Evolutionary conservation across 257 asterid species (phyloP), one percentile per base, ranked within the genome.

Genomic region (Solanum gracilifrons): DNA sequence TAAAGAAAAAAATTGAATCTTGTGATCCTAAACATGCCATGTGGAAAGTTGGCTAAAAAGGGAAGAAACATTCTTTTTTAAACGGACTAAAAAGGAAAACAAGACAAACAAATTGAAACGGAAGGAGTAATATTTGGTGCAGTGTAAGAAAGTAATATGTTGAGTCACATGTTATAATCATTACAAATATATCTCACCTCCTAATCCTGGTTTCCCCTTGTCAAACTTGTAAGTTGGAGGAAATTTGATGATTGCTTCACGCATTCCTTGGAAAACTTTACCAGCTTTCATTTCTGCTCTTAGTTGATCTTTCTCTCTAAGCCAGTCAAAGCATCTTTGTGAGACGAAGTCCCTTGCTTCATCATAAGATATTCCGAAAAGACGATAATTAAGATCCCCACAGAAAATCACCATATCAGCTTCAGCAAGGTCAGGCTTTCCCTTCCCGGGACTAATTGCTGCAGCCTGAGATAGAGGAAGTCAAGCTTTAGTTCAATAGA

Each of bases 261-360:
- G 95, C 98, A 97, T 96, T 76, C 99, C 99, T 92, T 96, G 99
- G 84, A 97, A 97, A 51, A 93, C 99, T 91, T 91, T 95, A 62
- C 99, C 98, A 25, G 95, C 94, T 92, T 97, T 94, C 98, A 96
- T 97, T 88, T 96, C 98, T 29, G 95, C 98, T 85, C 98, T 92
- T 46, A 97, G 88, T 87, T 97, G 99, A 89, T 96, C 99, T 87
- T 90, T 97, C 93, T 97, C 99, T 11, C 98, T 95, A 64, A 97
- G 98, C 99, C 99, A 97, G 82, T 96, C 99, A 85, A 97, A 97
- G 92, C 98, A 91, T 92, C 99, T 93, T 83, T 97, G 99, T n/a
- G 99, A 97, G 66, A 97, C 99, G 20, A 97, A 94, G 88, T 97
- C 99, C 89, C 99, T 93, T 21, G 98, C 99, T 88, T 97, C 99